Evolutionary conservation across 768 basidiomycete genomes (phyloP), one percentile per base, ranked within the genome.

Genomic region (Cystofilobasidium capitatum): DNA sequence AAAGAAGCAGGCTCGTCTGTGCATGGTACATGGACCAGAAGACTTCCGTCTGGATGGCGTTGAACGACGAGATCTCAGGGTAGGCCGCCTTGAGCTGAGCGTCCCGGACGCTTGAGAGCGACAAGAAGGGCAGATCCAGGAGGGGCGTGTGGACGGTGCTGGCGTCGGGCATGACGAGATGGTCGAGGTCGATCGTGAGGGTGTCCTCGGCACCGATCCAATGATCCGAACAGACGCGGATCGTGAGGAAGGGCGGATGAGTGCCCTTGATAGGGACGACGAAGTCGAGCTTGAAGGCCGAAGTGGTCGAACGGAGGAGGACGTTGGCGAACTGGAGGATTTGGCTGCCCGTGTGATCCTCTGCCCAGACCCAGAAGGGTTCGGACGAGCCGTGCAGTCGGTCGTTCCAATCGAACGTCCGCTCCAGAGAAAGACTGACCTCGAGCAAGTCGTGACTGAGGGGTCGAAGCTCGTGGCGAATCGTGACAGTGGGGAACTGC

Each of bases 291-390:
- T 85, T 80, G 39, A 92, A 69, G 5, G 73, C 58, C 0, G 81
- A 78, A 0, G 87, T 88, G 22, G 82, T 81, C 70, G 84, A 82
- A 51, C 87, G 86, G 70, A 97, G 83, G 39, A 85, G 72, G 31
- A 93, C 77, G 72, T 88, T 85, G 0, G 85, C 79, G 62, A 88
- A 81, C 74, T 94, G 92, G 14, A 92, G 82, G 72, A 98, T 93
- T 42, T 82, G 82, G n/a, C 82, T 71, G n/a, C 85, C 87, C 39
- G 87, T 82, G 42, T 86, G 81, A 73, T 93, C 91, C 78, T 98
- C 92, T 3, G 96, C 79, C 96, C 96, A 98, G 36, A 99, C 76
- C 86, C 90, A 97, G 78, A 97, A 97, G 1, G 90, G 87, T 76
- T 98, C 91, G 1, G 80, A 79, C 14, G 79, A 80, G 0, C 87